Conservation (phyloP, 139 green algal species). For the Yamagishiella unicocca region DNA sequence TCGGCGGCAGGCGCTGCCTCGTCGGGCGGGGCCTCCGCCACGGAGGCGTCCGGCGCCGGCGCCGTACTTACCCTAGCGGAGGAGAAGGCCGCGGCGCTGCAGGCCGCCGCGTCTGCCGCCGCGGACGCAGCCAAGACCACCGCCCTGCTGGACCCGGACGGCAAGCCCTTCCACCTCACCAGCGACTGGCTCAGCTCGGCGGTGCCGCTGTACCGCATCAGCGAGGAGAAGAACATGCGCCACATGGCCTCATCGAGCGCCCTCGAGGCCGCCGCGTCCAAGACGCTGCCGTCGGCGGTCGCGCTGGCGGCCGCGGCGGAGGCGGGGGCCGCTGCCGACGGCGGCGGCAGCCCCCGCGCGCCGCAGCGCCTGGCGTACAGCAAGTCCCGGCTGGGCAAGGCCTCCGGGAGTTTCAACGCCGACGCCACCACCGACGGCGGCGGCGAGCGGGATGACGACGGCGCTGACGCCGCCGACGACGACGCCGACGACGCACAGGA, state of each 20-base stretch:
- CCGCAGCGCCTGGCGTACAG: too few relatives aligned
- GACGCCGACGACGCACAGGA: too few relatives aligned
- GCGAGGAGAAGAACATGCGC: slow-evolving; percentile 25
- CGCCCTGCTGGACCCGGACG: not conserved
- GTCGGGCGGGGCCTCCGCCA: too few relatives aligned
- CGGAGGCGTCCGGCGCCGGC: too few relatives aligned
- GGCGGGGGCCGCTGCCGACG: not conserved
- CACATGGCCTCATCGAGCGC: slow-evolving; percentile 5
- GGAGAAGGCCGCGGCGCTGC: not conserved
- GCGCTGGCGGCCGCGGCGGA: not conserved
- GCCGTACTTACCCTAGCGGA: too few relatives aligned
- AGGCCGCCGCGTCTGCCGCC: not conserved
- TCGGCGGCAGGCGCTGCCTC: too few relatives aligned
- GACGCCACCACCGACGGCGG: too few relatives aligned
- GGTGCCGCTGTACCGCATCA: slow-evolving; percentile 23
- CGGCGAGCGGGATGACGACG: too few relatives aligned
- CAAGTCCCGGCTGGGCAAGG: too few relatives aligned
- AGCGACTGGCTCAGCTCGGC: not conserved
- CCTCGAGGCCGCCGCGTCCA: not conserved
- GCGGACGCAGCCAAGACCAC: not conserved
- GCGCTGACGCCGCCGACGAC: too few relatives aligned
- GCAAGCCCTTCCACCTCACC: slow-evolving; percentile 17
- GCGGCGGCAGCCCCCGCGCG: not conserved
- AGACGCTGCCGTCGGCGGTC: not conserved
- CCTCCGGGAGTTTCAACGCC: too few relatives aligned